Percentiles rank a stretch among this genome's conserved stretches.
Conservation (phyloP, 768 basidiomycete species). For the Boletellus sp. region DNA sequence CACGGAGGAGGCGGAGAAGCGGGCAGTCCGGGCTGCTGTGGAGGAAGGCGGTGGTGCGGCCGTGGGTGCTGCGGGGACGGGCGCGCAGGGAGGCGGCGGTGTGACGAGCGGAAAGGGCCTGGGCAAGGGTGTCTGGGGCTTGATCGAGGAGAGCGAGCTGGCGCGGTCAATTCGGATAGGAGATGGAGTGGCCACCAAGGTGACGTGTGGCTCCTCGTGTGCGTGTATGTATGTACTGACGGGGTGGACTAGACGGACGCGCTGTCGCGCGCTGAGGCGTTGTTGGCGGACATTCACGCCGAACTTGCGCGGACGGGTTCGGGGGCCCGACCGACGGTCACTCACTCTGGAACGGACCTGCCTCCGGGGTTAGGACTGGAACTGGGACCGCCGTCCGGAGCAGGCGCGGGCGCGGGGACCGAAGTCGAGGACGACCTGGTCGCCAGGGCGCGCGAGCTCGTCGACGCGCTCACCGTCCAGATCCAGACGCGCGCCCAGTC, state of each 20-base stretch:
- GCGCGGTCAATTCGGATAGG: conserved; percentile 63
- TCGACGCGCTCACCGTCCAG: conserved; percentile 47
- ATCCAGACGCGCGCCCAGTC: conserved; percentile 44
- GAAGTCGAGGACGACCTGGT: conserved; percentile 36
- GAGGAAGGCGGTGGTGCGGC: neutral
- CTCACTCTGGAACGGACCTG: too few relatives aligned
- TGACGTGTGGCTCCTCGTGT: conserved; percentile 37
- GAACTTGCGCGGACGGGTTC: neutral
- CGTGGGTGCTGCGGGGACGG: too few relatives aligned
- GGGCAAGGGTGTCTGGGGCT: conserved; percentile 73
- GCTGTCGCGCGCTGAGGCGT: conserved; percentile 38
- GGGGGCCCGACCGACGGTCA: neutral
- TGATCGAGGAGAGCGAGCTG: conserved; percentile 83
- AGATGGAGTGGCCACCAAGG: conserved; percentile 38
- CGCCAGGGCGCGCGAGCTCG: conserved; percentile 48
- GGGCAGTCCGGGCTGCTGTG: conserved; percentile 9
- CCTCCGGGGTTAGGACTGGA: too few relatives aligned
- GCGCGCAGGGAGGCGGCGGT: neutral
- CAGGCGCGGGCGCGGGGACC: neutral
- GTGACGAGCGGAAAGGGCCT: conserved; percentile 46
- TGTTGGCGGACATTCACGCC: conserved; percentile 38
- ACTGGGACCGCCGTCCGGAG: too few relatives aligned
- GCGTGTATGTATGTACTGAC: neutral
- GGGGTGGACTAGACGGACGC: conserved; percentile 3
- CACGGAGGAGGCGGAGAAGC: conserved; percentile 77